phyloP scores from a whole-genome alignment of 148 eudicot species.

The Talinum fruticosum region DNA sequence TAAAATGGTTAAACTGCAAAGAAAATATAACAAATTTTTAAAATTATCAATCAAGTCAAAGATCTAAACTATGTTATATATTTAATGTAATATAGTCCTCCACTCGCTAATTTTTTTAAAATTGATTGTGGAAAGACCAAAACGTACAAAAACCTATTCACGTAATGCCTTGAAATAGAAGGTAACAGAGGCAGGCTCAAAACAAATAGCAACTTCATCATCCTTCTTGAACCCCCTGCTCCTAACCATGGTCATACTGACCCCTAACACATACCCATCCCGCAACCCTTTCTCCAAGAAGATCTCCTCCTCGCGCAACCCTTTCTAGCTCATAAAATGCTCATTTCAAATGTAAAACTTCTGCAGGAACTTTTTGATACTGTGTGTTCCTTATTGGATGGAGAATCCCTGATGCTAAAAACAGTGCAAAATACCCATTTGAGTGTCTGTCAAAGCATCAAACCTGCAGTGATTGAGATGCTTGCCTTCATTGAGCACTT shows the following conservation, averaged over 20 bases:
- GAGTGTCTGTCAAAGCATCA: conserved; percentile 49
- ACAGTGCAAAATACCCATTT: conserved; percentile 55
- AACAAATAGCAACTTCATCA: conserved; percentile 26
- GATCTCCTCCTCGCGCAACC: conserved; percentile 18
- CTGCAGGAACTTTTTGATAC: conserved; percentile 85
- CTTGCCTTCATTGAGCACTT: conserved; percentile 48
- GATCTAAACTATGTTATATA: no score
- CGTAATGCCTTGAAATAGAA: conserved; percentile 23
- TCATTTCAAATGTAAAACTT: neutral
- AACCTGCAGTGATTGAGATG: conserved; percentile 42
- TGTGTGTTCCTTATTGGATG: conserved; percentile 53
- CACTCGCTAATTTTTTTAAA: no score
- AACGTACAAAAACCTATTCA: neutral
- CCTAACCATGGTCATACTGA: conserved; percentile 20
- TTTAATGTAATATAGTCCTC: no score
- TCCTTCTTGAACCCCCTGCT: conserved; percentile 18
- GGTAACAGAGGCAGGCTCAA: neutral
- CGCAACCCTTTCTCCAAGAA: conserved; percentile 15
- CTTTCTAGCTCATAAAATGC: no score
- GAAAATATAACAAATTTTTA: no score
- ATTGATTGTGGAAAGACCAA: neutral
- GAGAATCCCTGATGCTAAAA: conserved; percentile 63
- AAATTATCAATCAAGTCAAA: no score
- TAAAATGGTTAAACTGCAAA: no score
- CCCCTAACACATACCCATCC: conserved; percentile 26